These are phyloP conservation scores for Penicillium egyptiacum DNA, from an alignment of 495 filamentous ascomycete genomes.

Conservation along the genomic window DNA sequence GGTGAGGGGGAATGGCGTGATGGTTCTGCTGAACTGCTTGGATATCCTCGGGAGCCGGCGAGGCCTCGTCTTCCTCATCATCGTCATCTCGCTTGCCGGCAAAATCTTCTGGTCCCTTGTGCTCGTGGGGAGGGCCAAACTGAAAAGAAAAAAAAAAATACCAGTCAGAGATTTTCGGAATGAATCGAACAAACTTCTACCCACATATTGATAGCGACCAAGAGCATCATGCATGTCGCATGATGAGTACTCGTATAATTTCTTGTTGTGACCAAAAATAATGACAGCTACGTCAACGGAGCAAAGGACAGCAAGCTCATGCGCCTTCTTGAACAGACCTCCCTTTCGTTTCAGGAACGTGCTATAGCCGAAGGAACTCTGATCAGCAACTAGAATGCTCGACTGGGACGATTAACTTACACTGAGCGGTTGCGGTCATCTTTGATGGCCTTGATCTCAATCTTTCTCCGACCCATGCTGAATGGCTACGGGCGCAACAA, in stretches of 20 bases:
- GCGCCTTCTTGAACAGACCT: conserved; percentile 98
- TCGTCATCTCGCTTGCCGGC: conserved; percentile 77
- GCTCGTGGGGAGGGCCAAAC: conserved; percentile 91
- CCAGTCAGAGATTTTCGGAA: conserved; percentile 9
- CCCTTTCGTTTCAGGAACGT: conserved; percentile 99
- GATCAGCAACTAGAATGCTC: conserved; percentile 1
- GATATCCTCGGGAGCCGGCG: conserved; percentile 62
- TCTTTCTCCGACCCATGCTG: conserved; percentile 72
- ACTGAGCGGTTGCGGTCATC: conserved; percentile 98
- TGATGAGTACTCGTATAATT: conserved; percentile 96
- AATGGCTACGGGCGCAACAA: conserved; percentile 17
- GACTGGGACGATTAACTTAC: conserved; percentile 56
- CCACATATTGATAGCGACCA: conserved; percentile 81
- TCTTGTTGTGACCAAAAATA: conserved; percentile 97
- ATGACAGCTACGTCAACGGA: conserved; percentile 98
- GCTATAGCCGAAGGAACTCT: conserved; percentile 43
- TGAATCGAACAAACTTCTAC: conserved; percentile 35
- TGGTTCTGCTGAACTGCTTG: conserved; percentile 44
- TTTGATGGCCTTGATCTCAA: conserved; percentile 99
- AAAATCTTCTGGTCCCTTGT: conserved; percentile 94
- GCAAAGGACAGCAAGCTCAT: conserved; percentile 96
- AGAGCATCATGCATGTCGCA: conserved; percentile 88
- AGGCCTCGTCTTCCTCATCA: conserved; percentile 80
- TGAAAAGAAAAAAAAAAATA: conserved; percentile 34
- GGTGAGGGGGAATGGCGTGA: conserved; percentile 66